Evolutionary conservation across 352 stramenopile species (phyloP), one percentile per base, ranked within the genome.

Genomic region (Globisporangium radiosum): DNA sequence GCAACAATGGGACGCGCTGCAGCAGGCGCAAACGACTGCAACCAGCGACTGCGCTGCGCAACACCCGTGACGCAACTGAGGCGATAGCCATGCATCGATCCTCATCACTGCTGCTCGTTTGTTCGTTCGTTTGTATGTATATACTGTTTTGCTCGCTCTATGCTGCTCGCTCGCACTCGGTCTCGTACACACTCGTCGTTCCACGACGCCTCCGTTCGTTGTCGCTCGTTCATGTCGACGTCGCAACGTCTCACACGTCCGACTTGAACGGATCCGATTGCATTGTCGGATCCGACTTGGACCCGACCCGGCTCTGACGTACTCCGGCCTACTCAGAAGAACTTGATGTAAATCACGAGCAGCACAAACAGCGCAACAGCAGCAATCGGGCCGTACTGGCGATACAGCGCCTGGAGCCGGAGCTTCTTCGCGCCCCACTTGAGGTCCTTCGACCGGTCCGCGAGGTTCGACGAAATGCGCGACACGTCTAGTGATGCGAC

Each of bases 361-460:
- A 93, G 56, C 66, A 95, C 78, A 61, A 95, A 91, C 55, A 93
- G 78, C 63, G 61, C 75, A 57, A 95, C 73, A 45, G 84, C 85
- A 38, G 81, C 85, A 57, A 95, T 87, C 8, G 85, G 85, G 13
- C 76, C 85, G 67, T 95, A 95, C 57, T 95, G 85, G 54, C 84
- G 83, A 72, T 95, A 95, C 52, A 95, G 90, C 19, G 85, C 85
- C 63, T 95, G 85, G 72, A 95, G 78, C 39, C 82, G 90, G 55
- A 97, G 76, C 69, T 97, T 95, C 73, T 98, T 98, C 51, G 96
- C 93, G 37, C 95, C 95, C 94, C 94, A 99, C 70, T 98, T 98
- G 61, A 98, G 97, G 48, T 98, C 96, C 66, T 98, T 98, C 49
- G 87, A 98, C 59, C 98, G 89, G 56, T 93, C 76, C 38, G 87